These are phyloP conservation scores for Chloranthus sessilifolius DNA, from an alignment of 164 flowering plant species.

Conservation along the genomic window DNA sequence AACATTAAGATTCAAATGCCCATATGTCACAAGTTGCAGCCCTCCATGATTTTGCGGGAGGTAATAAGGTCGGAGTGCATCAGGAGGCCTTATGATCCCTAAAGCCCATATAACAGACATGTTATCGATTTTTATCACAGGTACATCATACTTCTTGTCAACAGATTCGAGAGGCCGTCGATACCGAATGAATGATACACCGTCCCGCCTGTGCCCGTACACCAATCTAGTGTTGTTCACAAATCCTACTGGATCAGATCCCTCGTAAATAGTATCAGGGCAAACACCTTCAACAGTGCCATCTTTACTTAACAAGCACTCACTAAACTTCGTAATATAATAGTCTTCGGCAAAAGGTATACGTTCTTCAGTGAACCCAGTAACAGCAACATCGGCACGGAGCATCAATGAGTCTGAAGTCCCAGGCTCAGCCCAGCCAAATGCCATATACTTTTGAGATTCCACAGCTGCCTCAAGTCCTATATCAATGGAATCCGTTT, in stretches of 20 bases:
- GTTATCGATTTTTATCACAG: constrained; percentile 39
- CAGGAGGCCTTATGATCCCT: constrained; percentile 85
- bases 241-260: constrained; percentile 35
- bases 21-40: constrained; percentile 38
- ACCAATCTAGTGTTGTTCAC: constrained; percentile 67
- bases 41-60: constrained; percentile 90
- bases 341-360: constrained; percentile 84
- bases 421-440: constrained; percentile 83
- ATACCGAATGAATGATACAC: constrained; percentile 78
- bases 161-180: constrained; percentile 47
- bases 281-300: constrained; percentile 76
- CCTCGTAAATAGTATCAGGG: constrained; percentile 70
- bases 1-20: constrained; percentile 61
- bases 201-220: constrained; percentile 90
- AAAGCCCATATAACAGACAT: constrained; percentile 93
- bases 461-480: constrained; percentile 77
- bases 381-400: constrained; percentile 67
- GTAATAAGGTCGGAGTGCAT: constrained; percentile 68
- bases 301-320: constrained; percentile 61
- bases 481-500: constrained; percentile 48
- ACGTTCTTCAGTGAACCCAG: constrained; percentile 82
- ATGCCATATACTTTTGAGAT: constrained; percentile 68
- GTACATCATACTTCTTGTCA: constrained; percentile 63
- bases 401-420: constrained; percentile 48
- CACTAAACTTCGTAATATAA: constrained; percentile 68